These are phyloP conservation scores for Solanum sparsipilum DNA, from an alignment of 257 asterid genomes.

Conservation along the genomic window DNA sequence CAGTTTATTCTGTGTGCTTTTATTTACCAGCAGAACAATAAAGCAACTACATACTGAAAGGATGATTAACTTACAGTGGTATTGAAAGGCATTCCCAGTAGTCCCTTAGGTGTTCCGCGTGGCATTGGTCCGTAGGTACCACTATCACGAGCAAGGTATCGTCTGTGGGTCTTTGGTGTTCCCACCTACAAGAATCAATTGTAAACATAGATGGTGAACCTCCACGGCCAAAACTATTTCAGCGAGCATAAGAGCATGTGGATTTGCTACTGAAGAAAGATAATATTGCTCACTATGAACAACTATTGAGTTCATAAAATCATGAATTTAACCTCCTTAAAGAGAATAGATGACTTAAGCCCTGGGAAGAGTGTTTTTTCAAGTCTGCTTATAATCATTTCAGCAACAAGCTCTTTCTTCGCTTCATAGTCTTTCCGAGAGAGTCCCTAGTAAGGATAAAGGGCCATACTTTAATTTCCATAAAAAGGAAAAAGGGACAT, in stretches of 20 bases:
- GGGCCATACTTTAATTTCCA: background rate
- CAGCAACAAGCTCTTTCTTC: constrained; percentile 81
- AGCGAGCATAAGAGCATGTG: background rate
- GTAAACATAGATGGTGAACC: background rate
- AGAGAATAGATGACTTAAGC: constrained; percentile 61
- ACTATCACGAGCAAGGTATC: constrained; percentile 94
- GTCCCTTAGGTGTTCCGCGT: constrained; percentile 66
- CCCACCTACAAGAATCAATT: constrained; percentile 64
- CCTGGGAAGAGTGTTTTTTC: constrained; percentile 85
- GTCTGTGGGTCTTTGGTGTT: constrained; percentile 88
- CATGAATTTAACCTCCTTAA: constrained; percentile 58
- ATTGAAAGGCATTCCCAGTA: constrained; percentile 95
- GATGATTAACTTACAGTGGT: constrained; percentile 55
- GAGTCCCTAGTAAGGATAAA: constrained; percentile 49
- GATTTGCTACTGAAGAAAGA: background rate
- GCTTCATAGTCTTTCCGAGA: constrained; percentile 65
- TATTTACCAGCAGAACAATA: background rate
- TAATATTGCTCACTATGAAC: background rate
- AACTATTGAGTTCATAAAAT: background rate
- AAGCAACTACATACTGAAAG: background rate
- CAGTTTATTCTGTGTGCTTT: background rate
- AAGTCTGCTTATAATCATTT: constrained; percentile 63
- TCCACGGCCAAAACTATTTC: background rate
- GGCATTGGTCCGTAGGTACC: constrained; percentile 99
- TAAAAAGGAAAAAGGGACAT: background rate